Percentiles rank a stretch among this genome's conserved stretches.
Conservation (phyloP, 2,329 filamentous ascomycete genomes). For the Ampelomyces quisqualis region DNA sequence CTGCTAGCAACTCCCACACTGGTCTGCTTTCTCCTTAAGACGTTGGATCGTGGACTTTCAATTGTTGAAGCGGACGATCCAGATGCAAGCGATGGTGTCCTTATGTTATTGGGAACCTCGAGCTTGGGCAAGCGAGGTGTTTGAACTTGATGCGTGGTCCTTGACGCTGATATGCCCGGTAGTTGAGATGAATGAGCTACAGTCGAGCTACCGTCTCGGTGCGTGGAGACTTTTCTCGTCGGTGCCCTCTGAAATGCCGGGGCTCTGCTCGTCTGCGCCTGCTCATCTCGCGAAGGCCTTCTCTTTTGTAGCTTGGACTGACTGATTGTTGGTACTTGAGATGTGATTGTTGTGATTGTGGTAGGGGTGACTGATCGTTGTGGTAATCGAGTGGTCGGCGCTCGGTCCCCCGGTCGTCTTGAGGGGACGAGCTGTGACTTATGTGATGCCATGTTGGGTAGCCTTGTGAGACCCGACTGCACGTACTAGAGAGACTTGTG, state of each 20-base stretch:
- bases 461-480: conserved; percentile 39
- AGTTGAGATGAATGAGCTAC: conserved; percentile 22
- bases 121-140: conserved; percentile 40
- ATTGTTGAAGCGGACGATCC: conserved; percentile 51
- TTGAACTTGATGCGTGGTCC: conserved; percentile 24
- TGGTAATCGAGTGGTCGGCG: conserved; percentile 39
- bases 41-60: conserved; percentile 49
- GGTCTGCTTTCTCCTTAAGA: conserved; percentile 49
- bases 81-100: conserved; percentile 52
- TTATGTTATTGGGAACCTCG: conserved; percentile 37
- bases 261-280: conserved; percentile 17
- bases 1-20: conserved; percentile 39
- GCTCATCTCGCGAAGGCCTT: conserved; percentile 38
- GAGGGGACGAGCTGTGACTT: conserved; percentile 42
- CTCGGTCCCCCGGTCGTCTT: conserved; percentile 37
- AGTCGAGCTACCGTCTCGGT: conserved; percentile 26
- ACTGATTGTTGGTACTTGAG: conserved; percentile 27
- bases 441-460: conserved; percentile 46
- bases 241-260: conserved; percentile 22
- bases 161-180: conserved; percentile 21
- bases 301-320: conserved; percentile 43
- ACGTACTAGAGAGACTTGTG: conserved; percentile 37
- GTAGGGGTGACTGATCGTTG: conserved; percentile 41
- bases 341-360: conserved; percentile 28
- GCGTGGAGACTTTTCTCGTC: conserved; percentile 20